These are phyloP conservation scores for Pleurotus tuoliensis DNA, from an alignment of 768 basidiomycete genomes.

Conservation along the genomic window DNA sequence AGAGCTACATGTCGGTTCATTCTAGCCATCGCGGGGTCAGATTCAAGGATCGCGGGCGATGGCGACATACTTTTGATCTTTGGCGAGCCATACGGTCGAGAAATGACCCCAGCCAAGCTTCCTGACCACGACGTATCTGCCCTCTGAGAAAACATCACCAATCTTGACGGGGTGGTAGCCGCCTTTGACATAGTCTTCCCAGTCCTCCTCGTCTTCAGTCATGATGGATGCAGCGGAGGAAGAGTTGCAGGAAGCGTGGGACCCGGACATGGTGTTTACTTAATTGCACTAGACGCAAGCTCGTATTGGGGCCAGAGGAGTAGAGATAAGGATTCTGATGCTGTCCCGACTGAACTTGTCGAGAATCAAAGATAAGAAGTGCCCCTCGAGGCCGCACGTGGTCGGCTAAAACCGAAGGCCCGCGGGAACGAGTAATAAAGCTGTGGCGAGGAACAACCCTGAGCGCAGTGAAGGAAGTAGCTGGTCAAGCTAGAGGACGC, in stretches of 20 bases:
- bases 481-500: too few relatives aligned
- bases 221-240: slow-evolving; percentile 73
- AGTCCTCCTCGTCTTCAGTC: slow-evolving; percentile 91
- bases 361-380: too few relatives aligned
- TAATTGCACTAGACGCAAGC: neutral
- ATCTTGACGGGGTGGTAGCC: slow-evolving; percentile 94
- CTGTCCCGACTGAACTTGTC: neutral
- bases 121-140: slow-evolving; percentile 84
- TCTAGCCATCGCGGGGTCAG: slow-evolving; percentile 37
- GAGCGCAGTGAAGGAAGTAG: too few relatives aligned
- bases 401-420: too few relatives aligned
- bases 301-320: slow-evolving; percentile 3
- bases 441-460: too few relatives aligned
- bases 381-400: too few relatives aligned
- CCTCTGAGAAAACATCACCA: slow-evolving; percentile 85
- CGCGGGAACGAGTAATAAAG: too few relatives aligned
- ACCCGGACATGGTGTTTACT: slow-evolving; percentile 36
- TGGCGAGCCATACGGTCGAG: slow-evolving; percentile 89
- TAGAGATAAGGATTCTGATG: slow-evolving; percentile 9
- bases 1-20: slow-evolving; percentile 95
- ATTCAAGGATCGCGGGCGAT: slow-evolving; percentile 1
- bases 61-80: slow-evolving; percentile 66
- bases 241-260: slow-evolving; percentile 66
- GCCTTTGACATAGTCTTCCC: slow-evolving; percentile 80
- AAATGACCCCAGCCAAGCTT: slow-evolving; percentile 98